Evolutionary conservation across 805 yeast genomes (phyloP), one percentile per base, ranked within the genome.

Genomic region (Candida quercuum): DNA sequence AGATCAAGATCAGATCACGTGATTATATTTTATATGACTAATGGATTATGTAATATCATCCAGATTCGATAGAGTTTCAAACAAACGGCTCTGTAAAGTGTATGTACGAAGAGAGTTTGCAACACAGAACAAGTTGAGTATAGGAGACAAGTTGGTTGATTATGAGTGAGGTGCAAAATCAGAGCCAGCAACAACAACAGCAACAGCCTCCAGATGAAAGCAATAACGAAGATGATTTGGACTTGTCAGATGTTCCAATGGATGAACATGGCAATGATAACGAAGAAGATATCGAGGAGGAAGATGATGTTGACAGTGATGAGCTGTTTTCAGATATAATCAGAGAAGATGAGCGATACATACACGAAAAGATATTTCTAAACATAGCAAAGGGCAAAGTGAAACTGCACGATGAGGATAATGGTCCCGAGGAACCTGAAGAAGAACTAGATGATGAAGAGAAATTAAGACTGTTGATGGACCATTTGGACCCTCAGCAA

Each of bases 401-500:
- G 2, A 53, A 41, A 0, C 14, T 40, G 3, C 50, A 47, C 3
- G 55, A 51, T 5, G 59, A 54, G 10, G 64, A 60, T 24, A 48
- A 38, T 2, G 46, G 52, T 3, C 34, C 33, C 1, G 48, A 49
- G 15, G 55, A 48, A 25, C 58, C 59, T 3, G 50, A 45, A 18
- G 58, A 53, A 35, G 67, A 67, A 27, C 39, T 64, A 37, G 64
- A 58, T 17, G 70, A 76, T 37, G 81, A 78, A 43, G 86, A 82
- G 29, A 67, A 72, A 40, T 70, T 76, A 38, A 67, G 78, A 38
- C 52, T 87, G 20, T 65, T 89, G 45, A 72, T 88, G 41, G 76
- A 86, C 16, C 76, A 79, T 45, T 75, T 91, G 56, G 82, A 83
- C 46, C 75, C 74, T n/a, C 85, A 79, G 21, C 97, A 91, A 55